Base-by-base conservation (phyloP, 2,329 filamentous ascomycete species). In the Pestalotiopsis sp. region DNA sequence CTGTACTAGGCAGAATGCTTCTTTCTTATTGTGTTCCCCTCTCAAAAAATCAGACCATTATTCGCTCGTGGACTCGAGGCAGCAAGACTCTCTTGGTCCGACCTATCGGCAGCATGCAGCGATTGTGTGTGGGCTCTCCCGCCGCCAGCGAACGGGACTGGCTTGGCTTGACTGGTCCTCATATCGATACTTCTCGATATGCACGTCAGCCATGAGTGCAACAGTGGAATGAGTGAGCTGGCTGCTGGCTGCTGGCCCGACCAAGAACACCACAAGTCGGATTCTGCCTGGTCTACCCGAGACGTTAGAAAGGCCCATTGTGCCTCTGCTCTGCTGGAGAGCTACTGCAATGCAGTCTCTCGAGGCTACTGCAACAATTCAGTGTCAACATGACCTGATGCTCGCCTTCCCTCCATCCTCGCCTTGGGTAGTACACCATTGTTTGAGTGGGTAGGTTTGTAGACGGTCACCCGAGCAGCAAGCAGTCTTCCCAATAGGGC, bases 11-110 rank as follows among this genome's bases (percentile, higher is more conserved):
- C 31, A 39, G 31, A 62, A 20, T 17, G 4, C 14, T 62, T 36
- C 63, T 62, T 66, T 69, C 61, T 68, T 56, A 23, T 45, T 66
- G 57, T 31, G 63, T 62, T 66, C 63, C 67, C 59, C 67, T 31
- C 38, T 56, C 56, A 41, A 4, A 45, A 45, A 13, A 20, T 36
- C 27, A 62, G 59, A 39, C 36, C 59, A 27, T 27, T 27, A n/a
- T 62, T 62, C 17, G n/a, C 36, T 39, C 13, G 31, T 39, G 57
- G 23, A n/a, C 27, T 36, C n/a, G 59, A 14, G n/a, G 59, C 59
- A 39, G 57, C 27, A 36, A 62, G 13, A 20, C 4, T 36, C 39
- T 65, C 62, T 65, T 5, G 6, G 62, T n/a, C 23, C 62, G 17
- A 23, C 25, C 45, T 52, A 52, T 65, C 20, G 62, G 45, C 36